Evolutionary conservation across 495 filamentous ascomycete genomes (phyloP).

Genomic region (Penicillium goetzii): DNA sequence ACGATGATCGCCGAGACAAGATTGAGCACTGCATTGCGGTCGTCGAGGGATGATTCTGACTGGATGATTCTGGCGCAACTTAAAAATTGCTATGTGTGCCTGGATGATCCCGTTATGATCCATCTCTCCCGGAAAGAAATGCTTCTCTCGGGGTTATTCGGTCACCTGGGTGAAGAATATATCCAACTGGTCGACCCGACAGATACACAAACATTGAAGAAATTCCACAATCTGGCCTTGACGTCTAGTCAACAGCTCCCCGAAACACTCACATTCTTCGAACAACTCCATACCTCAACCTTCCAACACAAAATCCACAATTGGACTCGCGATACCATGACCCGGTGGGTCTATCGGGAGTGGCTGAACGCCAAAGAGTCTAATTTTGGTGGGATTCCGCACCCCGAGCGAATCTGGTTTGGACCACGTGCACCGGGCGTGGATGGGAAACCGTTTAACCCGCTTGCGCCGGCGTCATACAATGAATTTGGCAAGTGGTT

Average conservation of each 20-base stretch:
- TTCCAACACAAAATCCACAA: neutral
- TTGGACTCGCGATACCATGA: neutral
- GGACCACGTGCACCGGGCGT: neutral
- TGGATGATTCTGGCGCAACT: neutral
- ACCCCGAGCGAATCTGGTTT: neutral
- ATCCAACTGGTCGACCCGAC: neutral
- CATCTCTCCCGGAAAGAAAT: neutral
- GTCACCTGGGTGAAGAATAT: neutral
- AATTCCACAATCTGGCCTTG: slow-evolving; percentile 2
- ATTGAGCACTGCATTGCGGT: neutral
- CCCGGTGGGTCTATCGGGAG: neutral
- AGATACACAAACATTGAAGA: neutral
- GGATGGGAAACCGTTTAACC: neutral
- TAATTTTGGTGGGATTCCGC: neutral
- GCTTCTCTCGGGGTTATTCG: neutral
- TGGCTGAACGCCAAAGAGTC: neutral
- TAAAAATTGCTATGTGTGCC: neutral
- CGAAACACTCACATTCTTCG: slow-evolving; percentile 1
- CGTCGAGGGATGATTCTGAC: neutral
- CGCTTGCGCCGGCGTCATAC: neutral
- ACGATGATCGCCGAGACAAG: neutral
- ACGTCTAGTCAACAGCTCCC: slow-evolving; percentile 6
- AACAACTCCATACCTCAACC: neutral
- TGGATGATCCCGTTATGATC: slow-evolving; percentile 5
- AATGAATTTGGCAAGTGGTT: neutral